phyloP scores from a whole-genome alignment of 2,329 filamentous ascomycete genomes.

The Didymellaceae sp. region DNA sequence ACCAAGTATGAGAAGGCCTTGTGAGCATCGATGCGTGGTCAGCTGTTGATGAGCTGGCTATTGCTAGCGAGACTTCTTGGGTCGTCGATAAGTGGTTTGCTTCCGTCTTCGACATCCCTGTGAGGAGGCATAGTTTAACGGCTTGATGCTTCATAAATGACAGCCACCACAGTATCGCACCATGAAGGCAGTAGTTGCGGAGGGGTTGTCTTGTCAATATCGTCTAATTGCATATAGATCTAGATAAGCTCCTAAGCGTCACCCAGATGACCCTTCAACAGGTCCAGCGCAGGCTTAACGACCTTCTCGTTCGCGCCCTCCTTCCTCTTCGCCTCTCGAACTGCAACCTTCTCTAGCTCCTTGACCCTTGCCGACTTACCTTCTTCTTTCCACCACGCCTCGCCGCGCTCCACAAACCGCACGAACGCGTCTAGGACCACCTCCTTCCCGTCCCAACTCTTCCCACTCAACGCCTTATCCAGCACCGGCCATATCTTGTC shows the following conservation, averaged over 20 bases:
- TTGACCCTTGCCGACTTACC: slow-evolving; percentile 63
- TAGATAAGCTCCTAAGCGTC: not conserved
- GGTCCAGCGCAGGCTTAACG: slow-evolving; percentile 25
- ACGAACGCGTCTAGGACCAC: slow-evolving; percentile 80
- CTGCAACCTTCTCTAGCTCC: slow-evolving; percentile 70
- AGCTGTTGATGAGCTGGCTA: too few species aligned
- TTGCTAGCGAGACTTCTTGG: too few species aligned
- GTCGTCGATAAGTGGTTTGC: too few species aligned
- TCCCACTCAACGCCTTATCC: slow-evolving; percentile 81
- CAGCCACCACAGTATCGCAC: too few species aligned
- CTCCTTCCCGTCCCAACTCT: slow-evolving; percentile 94
- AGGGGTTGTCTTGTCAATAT: too few species aligned
- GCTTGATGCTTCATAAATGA: too few species aligned
- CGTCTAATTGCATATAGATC: not conserved
- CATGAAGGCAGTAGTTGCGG: not conserved
- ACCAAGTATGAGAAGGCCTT: too few species aligned
- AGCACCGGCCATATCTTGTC: slow-evolving; percentile 79
- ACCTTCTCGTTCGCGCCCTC: slow-evolving; percentile 72
- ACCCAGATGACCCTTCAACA: slow-evolving; percentile 19
- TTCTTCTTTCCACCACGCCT: slow-evolving; percentile 63
- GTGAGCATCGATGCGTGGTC: too few species aligned
- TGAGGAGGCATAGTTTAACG: too few species aligned
- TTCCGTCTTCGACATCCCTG: too few species aligned
- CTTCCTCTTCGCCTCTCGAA: slow-evolving; percentile 89
- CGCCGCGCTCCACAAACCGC: slow-evolving; percentile 73